phyloP scores from a whole-genome alignment of 192 early-diverging fungal genomes.

The Gamsiella multidivaricata region DNA sequence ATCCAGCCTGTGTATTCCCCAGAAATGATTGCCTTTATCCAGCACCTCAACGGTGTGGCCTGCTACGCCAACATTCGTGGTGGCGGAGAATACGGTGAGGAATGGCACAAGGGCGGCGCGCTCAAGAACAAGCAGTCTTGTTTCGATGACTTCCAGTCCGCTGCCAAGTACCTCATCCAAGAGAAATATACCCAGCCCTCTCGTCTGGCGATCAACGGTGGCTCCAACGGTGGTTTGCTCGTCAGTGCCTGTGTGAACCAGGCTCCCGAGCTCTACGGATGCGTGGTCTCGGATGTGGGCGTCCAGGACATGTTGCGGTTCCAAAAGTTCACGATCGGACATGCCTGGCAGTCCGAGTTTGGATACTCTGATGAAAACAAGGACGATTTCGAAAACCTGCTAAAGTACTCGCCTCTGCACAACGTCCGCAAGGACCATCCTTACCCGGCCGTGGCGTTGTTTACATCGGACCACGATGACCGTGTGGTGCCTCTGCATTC shows the following conservation, averaged over 20 bases:
- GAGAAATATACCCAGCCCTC: constrained; percentile 66
- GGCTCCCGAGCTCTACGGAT: constrained; percentile 78
- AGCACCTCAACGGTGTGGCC: constrained; percentile 68
- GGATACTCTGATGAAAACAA: constrained; percentile 70
- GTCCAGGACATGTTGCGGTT: constrained; percentile 80
- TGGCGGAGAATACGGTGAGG: constrained; percentile 72
- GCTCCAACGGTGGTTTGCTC: constrained; percentile 78
- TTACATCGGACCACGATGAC: constrained; percentile 78
- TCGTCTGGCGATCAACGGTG: constrained; percentile 69
- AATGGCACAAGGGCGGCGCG: constrained; percentile 65
- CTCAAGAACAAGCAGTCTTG: constrained; percentile 76
- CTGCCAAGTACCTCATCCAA: constrained; percentile 69
- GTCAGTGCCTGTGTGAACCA: constrained; percentile 79
- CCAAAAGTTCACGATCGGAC: constrained; percentile 85
- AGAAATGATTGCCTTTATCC: constrained; percentile 56
- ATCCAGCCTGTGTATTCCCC: constrained; percentile 58
- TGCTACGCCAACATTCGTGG: constrained; percentile 77
- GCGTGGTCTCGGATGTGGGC: constrained; percentile 72
- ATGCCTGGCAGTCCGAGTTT: constrained; percentile 75
- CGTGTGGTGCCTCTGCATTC: constrained; percentile 76
- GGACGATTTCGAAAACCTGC: constrained; percentile 72
- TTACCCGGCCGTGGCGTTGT: constrained; percentile 72
- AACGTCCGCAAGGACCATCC: constrained; percentile 61
- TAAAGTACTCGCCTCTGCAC: constrained; percentile 76
- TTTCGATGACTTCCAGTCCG: constrained; percentile 82